Percentiles rank a stretch among this genome's conserved stretches.
These are phyloP conservation scores for Aspergillus fumigatus DNA, from an alignment of 2,329 filamentous ascomycete genomes.

Conservation along the genomic window DNA sequence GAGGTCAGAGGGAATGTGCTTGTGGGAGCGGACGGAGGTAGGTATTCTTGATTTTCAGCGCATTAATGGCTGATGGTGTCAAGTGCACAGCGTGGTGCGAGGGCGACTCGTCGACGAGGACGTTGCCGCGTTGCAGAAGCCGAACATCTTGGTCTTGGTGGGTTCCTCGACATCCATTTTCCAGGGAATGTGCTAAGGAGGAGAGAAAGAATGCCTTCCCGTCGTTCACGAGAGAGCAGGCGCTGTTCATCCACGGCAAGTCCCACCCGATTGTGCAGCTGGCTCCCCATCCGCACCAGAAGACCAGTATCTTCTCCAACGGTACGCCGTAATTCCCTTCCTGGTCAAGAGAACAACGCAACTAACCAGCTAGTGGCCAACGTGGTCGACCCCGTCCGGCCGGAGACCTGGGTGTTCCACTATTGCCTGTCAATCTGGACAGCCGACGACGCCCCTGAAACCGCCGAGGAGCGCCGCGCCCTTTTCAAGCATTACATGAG, in stretches of 20 bases:
- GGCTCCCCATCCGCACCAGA: background rate
- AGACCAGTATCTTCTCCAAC: background rate
- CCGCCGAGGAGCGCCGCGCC: background rate
- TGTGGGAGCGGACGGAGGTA: too few species aligned
- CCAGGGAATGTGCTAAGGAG: too few species aligned
- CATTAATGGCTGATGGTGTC: too few species aligned
- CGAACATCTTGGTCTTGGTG: too few species aligned
- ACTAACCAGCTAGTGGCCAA: background rate
- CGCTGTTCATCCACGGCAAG: background rate
- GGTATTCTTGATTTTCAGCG: too few species aligned
- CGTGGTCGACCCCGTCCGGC: background rate
- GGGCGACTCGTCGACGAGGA: too few species aligned
- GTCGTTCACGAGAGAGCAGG: background rate
- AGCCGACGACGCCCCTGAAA: background rate
- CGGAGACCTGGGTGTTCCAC: background rate
- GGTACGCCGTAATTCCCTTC: background rate
- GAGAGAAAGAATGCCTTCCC: background rate
- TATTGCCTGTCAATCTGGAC: background rate
- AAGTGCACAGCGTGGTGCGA: too few species aligned
- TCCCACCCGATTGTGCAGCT: background rate
- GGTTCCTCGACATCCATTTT: fast-evolving
- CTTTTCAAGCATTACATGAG: background rate
- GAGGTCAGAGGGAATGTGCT: too few species aligned
- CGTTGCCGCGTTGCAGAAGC: too few species aligned
- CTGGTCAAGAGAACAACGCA: background rate